Base-by-base conservation (phyloP, 2,329 filamentous ascomycete genomes). In the Lojkania enalia region DNA sequence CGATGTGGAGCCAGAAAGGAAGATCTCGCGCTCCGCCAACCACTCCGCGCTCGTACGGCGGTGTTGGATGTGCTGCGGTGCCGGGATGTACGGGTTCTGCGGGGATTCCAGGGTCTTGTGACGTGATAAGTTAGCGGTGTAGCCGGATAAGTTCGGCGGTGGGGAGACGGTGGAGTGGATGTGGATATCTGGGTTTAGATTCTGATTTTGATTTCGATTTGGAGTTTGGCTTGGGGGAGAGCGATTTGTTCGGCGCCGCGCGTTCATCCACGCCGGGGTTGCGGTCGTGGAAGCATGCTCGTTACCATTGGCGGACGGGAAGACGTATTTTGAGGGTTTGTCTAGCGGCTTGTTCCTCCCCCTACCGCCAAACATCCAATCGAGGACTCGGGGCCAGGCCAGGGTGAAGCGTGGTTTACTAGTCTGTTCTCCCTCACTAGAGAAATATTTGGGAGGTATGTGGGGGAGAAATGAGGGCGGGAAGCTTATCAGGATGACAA, bases 401-500 rank as follows among this genome's bases (percentile, higher is more conserved):
- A n/a, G n/a, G n/a, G n/a, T n/a, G n/a, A n/a, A n/a, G n/a, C n/a
- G n/a, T n/a, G n/a, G n/a, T 16, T 14, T 19, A 5, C 27, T 7
- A 15, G 12, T 35, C 5, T 20, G 7, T 27, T 27, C 23, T 27
- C 23, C 23, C 7, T 7, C n/a, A n/a, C n/a, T 7, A 7, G 23
- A 7, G 23, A 16, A 33, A 15, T 33, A 12, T 7, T 33, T 11
- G 30, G 9, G 30, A 7, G 7, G 30, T 15, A 6, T 11, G 7
- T 6, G 9, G 9, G 9, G 30, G 30, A 33, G 15, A 9, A 15
- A 16, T 7, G 9, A 15, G 15, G 51, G 54, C 14, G 55, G 53
- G 41, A 61, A 58, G 14, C 54, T 60, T 0, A 61, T 38, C 11
- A 42, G 35, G 29, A 49, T 56, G 3, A 54, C 37, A 1, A 62